Evolutionary conservation across 495 filamentous ascomycete species (phyloP), one percentile per base, ranked within the genome.

Genomic region (Daldinia childiae): DNA sequence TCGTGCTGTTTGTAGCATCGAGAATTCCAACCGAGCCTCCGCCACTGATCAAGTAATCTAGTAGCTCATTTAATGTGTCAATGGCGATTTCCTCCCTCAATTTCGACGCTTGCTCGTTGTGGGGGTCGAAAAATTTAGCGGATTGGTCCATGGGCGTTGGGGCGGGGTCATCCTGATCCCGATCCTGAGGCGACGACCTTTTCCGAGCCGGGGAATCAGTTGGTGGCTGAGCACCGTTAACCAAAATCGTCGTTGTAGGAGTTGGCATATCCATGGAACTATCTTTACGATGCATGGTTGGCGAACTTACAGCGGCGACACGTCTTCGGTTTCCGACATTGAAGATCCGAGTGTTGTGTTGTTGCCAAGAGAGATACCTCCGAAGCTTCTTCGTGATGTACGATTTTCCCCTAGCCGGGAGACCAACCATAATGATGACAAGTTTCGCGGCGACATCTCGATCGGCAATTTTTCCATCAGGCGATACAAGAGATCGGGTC

Each of bases 381-480:
- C 94, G 91, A 51, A 99, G 85, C 83, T 99, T 99, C 85, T 97
- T 98, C 60, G 95, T 98, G 73, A 99, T 94, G 80, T 99, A 99
- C 63, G 93, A 97, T 81, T 99, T 99, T 60, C 95, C 95, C 67
- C 95, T 83, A 1, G 95, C 95, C 0, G 95, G 95, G 58, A 99
- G 85, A 66, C 95, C 95, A 55, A 99, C 95, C 95, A 99, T 99
- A 74, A 98, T 90, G 76, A 99, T 95, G 74, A 98, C 94, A 72
- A 98, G 84, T 83, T 99, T 99, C 17, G 95, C 89, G 24, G 93
- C 95, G 55, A 99, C 89, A 85, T 99, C 95, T 64, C 94, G 85
- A 71, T 94, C 89, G 64, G 95, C 89, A 67, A 99, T 99, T 57
- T 90, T 88, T 62, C 95, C 95, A 78, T 99, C 95, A 12, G 95